Evolutionary conservation across 2,329 filamentous ascomycete genomes (phyloP).

Genomic region (Microthyrium microscopicum): DNA sequence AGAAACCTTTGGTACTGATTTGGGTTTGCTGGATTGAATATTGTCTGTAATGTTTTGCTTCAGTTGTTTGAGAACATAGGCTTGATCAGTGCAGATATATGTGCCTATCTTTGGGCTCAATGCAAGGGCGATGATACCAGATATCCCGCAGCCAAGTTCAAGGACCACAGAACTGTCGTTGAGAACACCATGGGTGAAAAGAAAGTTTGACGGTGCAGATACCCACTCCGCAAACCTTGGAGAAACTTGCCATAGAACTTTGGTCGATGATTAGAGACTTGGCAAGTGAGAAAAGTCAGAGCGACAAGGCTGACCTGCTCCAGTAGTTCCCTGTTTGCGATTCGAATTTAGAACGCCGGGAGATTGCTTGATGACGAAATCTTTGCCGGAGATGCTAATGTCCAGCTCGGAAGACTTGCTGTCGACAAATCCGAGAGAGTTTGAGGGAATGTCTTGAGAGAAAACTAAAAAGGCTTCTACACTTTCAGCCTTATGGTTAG

Average conservation of each 20-base stretch:
- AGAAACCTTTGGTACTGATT: background rate
- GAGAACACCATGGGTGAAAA: conserved; percentile 42
- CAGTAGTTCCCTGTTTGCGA: conserved; percentile 56
- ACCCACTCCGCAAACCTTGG: conserved; percentile 74
- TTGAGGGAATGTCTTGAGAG: conserved; percentile 54
- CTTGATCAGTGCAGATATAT: conserved; percentile 76
- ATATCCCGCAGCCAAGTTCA: conserved; percentile 80
- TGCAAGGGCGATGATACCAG: conserved; percentile 58
- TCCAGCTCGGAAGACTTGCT: conserved; percentile 48
- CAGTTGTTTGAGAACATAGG: conserved; percentile 66
- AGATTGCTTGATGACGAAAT: conserved; percentile 68
- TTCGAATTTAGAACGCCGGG: conserved; percentile 65
- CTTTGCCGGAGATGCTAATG: conserved; percentile 48
- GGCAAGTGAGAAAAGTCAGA: background rate
- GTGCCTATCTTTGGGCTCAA: conserved; percentile 42
- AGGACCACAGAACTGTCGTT: conserved; percentile 42
- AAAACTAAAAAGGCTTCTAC: conserved; percentile 81
- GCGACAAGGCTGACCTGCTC: conserved; percentile 43
- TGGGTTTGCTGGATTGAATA: background rate
- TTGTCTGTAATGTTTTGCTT: conserved; percentile 60
- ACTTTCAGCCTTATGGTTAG: background rate
- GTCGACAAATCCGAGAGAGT: conserved; percentile 75
- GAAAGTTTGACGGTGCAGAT: conserved; percentile 40
- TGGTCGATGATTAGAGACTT: background rate
- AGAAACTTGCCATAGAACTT: conserved; percentile 83